phyloP scores from a whole-genome alignment of 768 basidiomycete species.

The Podaxis sp. region DNA sequence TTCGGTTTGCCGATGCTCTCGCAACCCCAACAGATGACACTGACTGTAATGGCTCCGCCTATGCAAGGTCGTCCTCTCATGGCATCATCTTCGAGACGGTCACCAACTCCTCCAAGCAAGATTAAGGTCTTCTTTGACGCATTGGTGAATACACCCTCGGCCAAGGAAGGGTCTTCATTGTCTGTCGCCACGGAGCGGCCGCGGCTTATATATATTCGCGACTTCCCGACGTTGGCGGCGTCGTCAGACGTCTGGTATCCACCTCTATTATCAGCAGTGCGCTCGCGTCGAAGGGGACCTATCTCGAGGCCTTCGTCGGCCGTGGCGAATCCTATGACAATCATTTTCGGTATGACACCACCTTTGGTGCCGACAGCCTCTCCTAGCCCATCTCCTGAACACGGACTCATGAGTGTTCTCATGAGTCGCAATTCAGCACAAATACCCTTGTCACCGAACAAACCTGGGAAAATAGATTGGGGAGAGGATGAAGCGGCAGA shows the following conservation, averaged over 20 bases:
- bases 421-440: constrained; percentile 40
- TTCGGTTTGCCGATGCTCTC: constrained; percentile 25
- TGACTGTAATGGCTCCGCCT: constrained; percentile 38
- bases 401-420: constrained; percentile 41
- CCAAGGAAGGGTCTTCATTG: constrained; percentile 7
- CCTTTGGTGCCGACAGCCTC: constrained; percentile 24
- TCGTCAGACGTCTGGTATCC: constrained; percentile 81
- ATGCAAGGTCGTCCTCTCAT: constrained; percentile 39
- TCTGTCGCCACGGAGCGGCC: constrained; percentile 33
- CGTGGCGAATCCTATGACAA: constrained; percentile 68
- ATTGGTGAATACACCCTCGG: constrained; percentile 55
- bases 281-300: constrained; percentile 67
- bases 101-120: constrained; percentile 46
- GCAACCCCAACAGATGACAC: constrained; percentile 37
- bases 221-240: constrained; percentile 72
- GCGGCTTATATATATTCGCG: constrained; percentile 81
- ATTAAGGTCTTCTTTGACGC: constrained; percentile 75
- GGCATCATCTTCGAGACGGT: constrained; percentile 39
- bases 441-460: constrained; percentile 28
- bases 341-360: constrained; percentile 84
- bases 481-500: constrained; percentile 66
- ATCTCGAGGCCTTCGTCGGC: constrained; percentile 59
- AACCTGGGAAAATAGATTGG: constrained; percentile 49
- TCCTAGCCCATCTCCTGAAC: constrained; percentile 21
- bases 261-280: constrained; percentile 74